These are phyloP conservation scores for Verticillium nubilum DNA, from an alignment of 2,329 filamentous ascomycete genomes.

Conservation along the genomic window DNA sequence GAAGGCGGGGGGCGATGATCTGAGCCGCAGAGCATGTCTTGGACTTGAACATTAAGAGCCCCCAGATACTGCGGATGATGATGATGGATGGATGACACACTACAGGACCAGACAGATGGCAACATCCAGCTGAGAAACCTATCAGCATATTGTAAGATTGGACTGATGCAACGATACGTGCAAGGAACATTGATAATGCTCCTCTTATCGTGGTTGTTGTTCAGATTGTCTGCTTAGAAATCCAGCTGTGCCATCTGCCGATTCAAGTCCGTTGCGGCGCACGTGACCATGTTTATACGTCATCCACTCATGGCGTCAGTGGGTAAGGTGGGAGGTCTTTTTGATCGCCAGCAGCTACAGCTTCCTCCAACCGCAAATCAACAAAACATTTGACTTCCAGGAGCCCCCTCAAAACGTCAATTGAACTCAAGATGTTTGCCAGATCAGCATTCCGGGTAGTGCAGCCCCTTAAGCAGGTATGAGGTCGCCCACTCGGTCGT, in stretches of 20 bases:
- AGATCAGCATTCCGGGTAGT: conserved; percentile 58
- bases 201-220: no score
- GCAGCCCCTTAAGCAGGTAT: conserved; percentile 61
- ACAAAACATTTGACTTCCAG: not conserved
- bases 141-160: not conserved
- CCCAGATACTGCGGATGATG: not conserved
- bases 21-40: not conserved
- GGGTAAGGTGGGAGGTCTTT: not conserved
- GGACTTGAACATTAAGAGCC: not conserved
- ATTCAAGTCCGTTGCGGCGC: not conserved
- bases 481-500: conserved; percentile 14
- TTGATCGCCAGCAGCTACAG: not conserved
- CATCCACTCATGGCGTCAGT: conserved; percentile 2
- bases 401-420: not conserved
- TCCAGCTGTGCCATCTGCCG: not conserved
- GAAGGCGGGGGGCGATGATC: not conserved
- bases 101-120: not conserved
- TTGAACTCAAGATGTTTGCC: conserved; percentile 54
- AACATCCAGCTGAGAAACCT: not conserved
- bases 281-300: conserved; percentile 5
- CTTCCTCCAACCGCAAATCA: not conserved
- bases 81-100: not conserved
- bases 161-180: not conserved
- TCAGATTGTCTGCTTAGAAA: not conserved
- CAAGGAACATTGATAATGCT: no score